These are phyloP conservation scores for Escovopsis sp. DNA, from an alignment of 2,329 filamentous ascomycete genomes.

Conservation along the genomic window DNA sequence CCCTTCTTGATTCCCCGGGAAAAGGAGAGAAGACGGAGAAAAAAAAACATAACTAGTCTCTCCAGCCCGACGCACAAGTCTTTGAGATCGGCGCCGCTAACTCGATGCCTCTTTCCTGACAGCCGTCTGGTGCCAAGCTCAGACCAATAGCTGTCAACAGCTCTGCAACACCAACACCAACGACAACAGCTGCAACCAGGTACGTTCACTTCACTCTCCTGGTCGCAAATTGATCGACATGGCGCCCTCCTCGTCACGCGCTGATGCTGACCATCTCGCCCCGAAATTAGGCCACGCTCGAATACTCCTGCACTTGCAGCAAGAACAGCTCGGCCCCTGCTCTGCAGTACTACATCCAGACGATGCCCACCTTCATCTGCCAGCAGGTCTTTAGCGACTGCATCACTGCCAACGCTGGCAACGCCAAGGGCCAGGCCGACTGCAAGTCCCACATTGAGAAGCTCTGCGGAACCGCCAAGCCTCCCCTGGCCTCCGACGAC, in stretches of 20 bases:
- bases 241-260: background rate
- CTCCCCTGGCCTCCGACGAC: slow-evolving; percentile 18
- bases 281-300: slow-evolving; percentile 23
- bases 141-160: slow-evolving; percentile 33
- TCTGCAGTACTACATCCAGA: slow-evolving; percentile 38
- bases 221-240: background rate
- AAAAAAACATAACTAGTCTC: too few relatives aligned
- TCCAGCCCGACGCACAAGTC: too few relatives aligned
- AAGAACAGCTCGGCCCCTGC: slow-evolving; percentile 33
- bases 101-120: slow-evolving; percentile 1
- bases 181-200: slow-evolving; percentile 30
- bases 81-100: background rate
- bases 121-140: slow-evolving; percentile 37
- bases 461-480: slow-evolving; percentile 27
- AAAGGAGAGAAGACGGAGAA: background rate
- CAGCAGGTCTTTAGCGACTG: slow-evolving; percentile 32
- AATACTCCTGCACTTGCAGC: slow-evolving; percentile 34
- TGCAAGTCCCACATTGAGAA: slow-evolving; percentile 33
- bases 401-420: slow-evolving; percentile 26
- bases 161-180: slow-evolving; percentile 28
- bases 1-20: background rate
- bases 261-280: slow-evolving; percentile 3
- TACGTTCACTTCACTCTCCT: slow-evolving; percentile 18
- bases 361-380: slow-evolving; percentile 39
- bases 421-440: slow-evolving; percentile 27